Percentiles rank a stretch among this genome's conserved stretches.
Evolutionary conservation across 495 filamentous ascomycete genomes (phyloP).

Genomic region (Tuber brumale): DNA sequence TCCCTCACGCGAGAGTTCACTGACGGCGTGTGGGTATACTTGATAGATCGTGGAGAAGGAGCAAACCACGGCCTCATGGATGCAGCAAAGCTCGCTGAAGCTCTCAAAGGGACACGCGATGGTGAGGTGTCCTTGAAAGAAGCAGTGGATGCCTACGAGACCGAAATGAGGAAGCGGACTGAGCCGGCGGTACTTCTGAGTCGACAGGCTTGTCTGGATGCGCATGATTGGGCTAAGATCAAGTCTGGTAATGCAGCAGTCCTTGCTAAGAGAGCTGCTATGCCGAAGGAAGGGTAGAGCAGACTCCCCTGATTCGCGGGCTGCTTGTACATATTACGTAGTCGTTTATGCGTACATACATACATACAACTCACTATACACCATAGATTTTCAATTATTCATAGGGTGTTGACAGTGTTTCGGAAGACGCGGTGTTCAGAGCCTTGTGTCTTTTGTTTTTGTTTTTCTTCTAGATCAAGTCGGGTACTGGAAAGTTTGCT

Average conservation of each 20-base stretch:
- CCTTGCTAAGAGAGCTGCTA: constrained; percentile 17
- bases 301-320: not conserved
- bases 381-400: not conserved
- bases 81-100: constrained; percentile 45
- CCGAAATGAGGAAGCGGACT: constrained; percentile 49
- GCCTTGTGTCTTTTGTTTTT: not conserved
- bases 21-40: not conserved
- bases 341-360: too few relatives aligned
- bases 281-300: constrained; percentile 7
- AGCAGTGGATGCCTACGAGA: constrained; percentile 49
- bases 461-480: too few relatives aligned
- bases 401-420: not conserved
- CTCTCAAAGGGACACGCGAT: constrained; percentile 26
- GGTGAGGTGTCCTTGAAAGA: constrained; percentile 26
- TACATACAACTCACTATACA: not conserved
- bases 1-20: not conserved
- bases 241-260: constrained; percentile 16
- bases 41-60: constrained; percentile 51
- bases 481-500: too few relatives aligned
- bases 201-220: constrained; percentile 58
- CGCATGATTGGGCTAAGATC: constrained; percentile 50
- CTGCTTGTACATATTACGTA: not conserved
- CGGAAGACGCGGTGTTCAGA: not conserved
- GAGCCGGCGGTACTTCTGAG: constrained; percentile 52
- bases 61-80: constrained; percentile 57